Conservation (phyloP, 1,284 basidiomycete species). For the Cutaneotrichosporon curvatum region DNA sequence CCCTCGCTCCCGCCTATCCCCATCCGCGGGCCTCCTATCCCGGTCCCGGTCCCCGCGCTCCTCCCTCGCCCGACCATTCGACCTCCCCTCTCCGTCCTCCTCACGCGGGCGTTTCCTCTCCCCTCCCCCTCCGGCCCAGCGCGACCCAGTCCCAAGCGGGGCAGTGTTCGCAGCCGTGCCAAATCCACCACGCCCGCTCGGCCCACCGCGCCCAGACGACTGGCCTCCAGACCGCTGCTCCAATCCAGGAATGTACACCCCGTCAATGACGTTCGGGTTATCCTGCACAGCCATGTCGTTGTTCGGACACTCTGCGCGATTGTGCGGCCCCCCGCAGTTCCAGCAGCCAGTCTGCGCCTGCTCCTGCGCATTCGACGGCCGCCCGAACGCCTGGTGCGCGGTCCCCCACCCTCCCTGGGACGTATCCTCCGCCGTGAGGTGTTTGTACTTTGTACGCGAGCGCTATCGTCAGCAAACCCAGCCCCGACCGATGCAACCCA, state of each 20-base stretch:
- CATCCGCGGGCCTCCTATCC: not conserved
- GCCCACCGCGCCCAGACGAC: not conserved
- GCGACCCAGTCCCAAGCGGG: slow-evolving; percentile 13
- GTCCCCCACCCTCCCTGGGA: slow-evolving; percentile 69
- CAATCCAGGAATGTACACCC: slow-evolving; percentile 14
- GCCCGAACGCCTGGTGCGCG: slow-evolving; percentile 52
- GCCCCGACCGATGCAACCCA: slow-evolving; percentile 6
- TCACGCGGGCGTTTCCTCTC: slow-evolving; percentile 2
- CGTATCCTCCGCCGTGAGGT: slow-evolving; percentile 91
- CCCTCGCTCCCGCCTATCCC: not conserved
- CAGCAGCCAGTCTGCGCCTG: slow-evolving; percentile 70
- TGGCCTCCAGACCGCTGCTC: slow-evolving; percentile 1
- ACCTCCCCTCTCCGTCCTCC: slow-evolving; percentile 4
- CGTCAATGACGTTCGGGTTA: slow-evolving; percentile 26
- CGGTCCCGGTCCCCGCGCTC: not conserved
- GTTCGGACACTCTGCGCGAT: slow-evolving; percentile 57
- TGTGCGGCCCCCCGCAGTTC: slow-evolving; percentile 71
- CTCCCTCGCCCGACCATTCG: not conserved
- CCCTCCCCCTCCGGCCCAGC: slow-evolving; percentile 8
- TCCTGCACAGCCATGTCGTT: slow-evolving; percentile 20
- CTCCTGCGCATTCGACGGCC: slow-evolving; percentile 41
- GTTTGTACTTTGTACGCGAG: slow-evolving; percentile 65
- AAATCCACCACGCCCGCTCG: not conserved
- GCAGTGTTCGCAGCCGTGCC: slow-evolving; percentile 10
- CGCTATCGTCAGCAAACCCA: slow-evolving; percentile 14